Conservation (phyloP, 495 filamentous ascomycete genomes). For the Penicillium bialowiezense region DNA sequence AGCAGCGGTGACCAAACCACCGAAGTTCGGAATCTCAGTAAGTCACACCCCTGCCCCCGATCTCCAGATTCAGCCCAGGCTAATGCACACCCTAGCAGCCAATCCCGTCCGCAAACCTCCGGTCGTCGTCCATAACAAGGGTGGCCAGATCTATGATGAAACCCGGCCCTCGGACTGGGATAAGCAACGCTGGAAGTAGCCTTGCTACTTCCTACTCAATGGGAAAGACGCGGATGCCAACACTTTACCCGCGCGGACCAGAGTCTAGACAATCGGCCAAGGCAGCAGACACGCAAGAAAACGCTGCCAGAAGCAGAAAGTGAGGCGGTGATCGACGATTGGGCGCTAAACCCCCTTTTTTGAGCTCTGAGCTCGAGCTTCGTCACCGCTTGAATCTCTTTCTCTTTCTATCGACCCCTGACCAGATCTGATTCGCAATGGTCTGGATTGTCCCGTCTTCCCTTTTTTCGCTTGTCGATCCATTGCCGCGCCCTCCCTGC, state of each 20-base stretch:
- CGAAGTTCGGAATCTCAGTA: constrained; percentile 42
- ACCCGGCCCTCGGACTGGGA: constrained; percentile 48
- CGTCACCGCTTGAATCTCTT: constrained; percentile 12
- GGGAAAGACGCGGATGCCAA: not conserved
- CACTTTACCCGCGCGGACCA: constrained; percentile 1
- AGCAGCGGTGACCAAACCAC: constrained; percentile 37
- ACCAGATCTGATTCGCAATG: constrained; percentile 5
- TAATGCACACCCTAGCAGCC: constrained; percentile 24
- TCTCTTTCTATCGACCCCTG: constrained; percentile 11
- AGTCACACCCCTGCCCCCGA: constrained; percentile 13
- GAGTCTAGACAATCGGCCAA: not conserved
- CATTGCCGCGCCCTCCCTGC: constrained; percentile 14
- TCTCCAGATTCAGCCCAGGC: constrained; percentile 21
- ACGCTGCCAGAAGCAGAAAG: constrained; percentile 24
- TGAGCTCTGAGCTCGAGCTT: constrained; percentile 8
- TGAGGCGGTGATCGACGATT: constrained; percentile 26
- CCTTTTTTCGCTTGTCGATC: constrained; percentile 4
- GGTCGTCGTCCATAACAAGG: constrained; percentile 44
- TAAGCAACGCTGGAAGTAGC: constrained; percentile 50
- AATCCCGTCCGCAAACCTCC: constrained; percentile 34
- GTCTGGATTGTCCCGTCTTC: not conserved
- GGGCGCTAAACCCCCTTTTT: constrained; percentile 2
- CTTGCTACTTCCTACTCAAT: not conserved
- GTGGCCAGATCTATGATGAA: constrained; percentile 47
- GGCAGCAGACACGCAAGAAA: constrained; percentile 4